Evolutionary conservation across 1,284 basidiomycete genomes (phyloP), one percentile per base, ranked within the genome.

Genomic region (Trichosporon asahii): DNA sequence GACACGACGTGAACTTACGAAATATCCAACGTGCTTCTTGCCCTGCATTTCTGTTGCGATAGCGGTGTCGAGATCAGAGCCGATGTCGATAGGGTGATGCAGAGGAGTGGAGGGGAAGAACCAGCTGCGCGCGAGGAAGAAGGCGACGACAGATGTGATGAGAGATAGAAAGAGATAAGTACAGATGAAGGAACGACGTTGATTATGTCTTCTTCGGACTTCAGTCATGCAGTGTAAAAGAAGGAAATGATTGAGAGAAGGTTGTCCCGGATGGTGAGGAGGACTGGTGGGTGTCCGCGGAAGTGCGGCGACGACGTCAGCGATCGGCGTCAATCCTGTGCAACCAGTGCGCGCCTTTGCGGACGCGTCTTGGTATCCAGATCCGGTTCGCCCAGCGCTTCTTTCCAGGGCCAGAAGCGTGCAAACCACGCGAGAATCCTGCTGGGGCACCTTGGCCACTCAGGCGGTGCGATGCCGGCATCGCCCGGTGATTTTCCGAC

Each of bases 21-120:
- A 79, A 70, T 79, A 79, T 31, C 78, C 78, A 12, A 79, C 76
- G 57, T 72, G 75, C 46, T 70, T 71, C 67, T 75, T 76, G 35
- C 74, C 75, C 35, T 55, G 27, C 61, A 73, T 74, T 18, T 60
- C 37, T n/a, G 33, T 46, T 8, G 60, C 12, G 40, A 18, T 61
- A 11, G 18, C 29, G 29, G 57, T 31, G 57, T 31, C 57, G 29
- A 31, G 27, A 18, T 31, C 29, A 18, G 57, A 31, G 57, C 29
- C 29, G 18, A 31, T 27, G 27, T 31, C 27, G 7, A 31, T 18
- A 7, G 21, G 57, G 18, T 61, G 57, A 12, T 31, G 57, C 0
- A 61, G 4, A n/a, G 57, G 57, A n/a, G 15, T 18, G 11, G 14
- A 33, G 11, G 57, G 27, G 57, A 61, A 31, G 57, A 31, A 31